These are phyloP conservation scores for Leptoxyphium fumago DNA, from an alignment of 2,329 filamentous ascomycete genomes.

Conservation along the genomic window DNA sequence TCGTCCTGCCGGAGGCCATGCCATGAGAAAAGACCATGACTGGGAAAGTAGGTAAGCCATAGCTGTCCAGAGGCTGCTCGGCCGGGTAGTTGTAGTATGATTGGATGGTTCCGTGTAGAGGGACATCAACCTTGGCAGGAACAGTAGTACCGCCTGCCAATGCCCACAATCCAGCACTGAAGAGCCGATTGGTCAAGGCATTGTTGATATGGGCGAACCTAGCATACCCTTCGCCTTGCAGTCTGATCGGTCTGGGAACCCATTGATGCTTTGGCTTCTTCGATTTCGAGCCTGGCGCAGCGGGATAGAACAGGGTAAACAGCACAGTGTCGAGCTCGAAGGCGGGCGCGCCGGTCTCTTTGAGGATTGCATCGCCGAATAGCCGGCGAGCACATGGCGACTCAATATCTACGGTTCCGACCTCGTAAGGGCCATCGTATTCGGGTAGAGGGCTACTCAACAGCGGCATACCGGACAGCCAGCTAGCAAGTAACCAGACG, in stretches of 20 bases:
- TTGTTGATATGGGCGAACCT: constrained; percentile 26
- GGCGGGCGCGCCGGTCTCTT: constrained; percentile 24
- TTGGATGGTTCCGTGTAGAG: constrained; percentile 19
- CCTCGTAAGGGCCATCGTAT: constrained; percentile 28
- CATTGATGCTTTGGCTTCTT: constrained; percentile 23
- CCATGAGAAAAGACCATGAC: constrained; percentile 33
- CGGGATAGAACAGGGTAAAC: constrained; percentile 32
- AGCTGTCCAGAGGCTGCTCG: constrained; percentile 9
- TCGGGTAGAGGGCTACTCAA: constrained; percentile 26
- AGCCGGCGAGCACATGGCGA: constrained; percentile 14
- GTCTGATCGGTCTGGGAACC: constrained; percentile 28
- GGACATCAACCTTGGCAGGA: constrained; percentile 29
- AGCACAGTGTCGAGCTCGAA: constrained; percentile 32
- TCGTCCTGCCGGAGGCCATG: constrained; percentile 30
- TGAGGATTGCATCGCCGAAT: constrained; percentile 23
- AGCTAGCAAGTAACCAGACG: background rate
- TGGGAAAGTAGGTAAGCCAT: constrained; percentile 21
- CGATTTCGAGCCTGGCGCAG: constrained; percentile 14
- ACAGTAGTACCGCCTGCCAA: constrained; percentile 28
- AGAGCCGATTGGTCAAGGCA: constrained; percentile 21
- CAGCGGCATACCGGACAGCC: constrained; percentile 25
- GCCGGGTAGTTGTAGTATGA: background rate
- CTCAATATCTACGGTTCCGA: constrained; percentile 31
- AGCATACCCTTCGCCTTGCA: constrained; percentile 30
- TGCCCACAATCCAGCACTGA: constrained; percentile 27